Base-by-base conservation (phyloP, 805 yeast genomes). In the Lachancea cidri region DNA sequence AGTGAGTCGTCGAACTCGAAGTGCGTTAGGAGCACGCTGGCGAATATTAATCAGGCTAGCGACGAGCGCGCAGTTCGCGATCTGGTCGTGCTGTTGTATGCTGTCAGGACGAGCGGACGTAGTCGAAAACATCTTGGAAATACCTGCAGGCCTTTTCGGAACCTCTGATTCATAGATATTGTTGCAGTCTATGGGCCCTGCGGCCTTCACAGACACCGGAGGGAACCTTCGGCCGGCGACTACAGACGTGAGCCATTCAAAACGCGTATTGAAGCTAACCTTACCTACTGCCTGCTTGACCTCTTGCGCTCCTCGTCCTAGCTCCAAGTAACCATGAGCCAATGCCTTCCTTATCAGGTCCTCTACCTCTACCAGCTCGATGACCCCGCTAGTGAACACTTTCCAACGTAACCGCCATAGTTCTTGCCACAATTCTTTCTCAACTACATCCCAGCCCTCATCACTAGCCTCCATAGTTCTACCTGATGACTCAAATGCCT, bases 1-100 rank as follows among this genome's bases (percentile, higher is more conserved):
- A 3, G 45, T 42, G 2, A 54, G 36, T 3, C 56, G 35, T 31
- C 45, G 42, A 3, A 51, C 34, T 14, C 17, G 19, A 3, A 58
- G 50, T 2, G 40, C 20, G 1, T 39, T 22, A 2, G 46, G 35
- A 4, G 53, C 50, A 17, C 54, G 53, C 15, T 60, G 58, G 0
- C 67, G 54, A 1, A 80, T 60, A 1, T 86, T 74, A 13, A 83
- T 63, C 13, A 85, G 53, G 0, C 89, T 69, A 2, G 88, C 78
- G 3, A 86, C 85, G 54, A 86, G 77, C 0, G 95, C 84, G 60
- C 95, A 86, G 58, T 86, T 81, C 6, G 77, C 44, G n/a, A 62
- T 48, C 36, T 52, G 52, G 13, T 33, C 34, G 33, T 51, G 46
- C 42, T 62, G 66, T 17, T 49, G 47, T 5, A 58, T 37, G 3